Base-by-base conservation (phyloP, 2,329 filamentous ascomycete genomes). In the Aspergillus hortae region DNA sequence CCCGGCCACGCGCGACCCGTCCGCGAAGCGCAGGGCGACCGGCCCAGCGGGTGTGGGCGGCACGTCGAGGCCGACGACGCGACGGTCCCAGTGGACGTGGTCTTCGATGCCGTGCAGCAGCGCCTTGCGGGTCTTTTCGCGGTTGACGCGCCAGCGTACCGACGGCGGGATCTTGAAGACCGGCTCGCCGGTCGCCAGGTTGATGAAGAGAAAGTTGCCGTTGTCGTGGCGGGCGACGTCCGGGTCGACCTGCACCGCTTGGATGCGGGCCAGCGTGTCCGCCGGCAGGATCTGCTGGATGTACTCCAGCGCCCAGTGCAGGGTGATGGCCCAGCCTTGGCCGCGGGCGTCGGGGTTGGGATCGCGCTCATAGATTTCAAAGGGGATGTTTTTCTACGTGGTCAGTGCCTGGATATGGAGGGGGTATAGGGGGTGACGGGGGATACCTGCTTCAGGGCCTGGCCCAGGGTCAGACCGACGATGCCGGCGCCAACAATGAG, bases 281-380 rank as follows among this genome's bases (percentile, higher is more conserved):
- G 48, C 38, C 3, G 60, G 57, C 2, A 65, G 42, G 44, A 64
- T 59, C 15, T 61, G 35, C 3, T 49, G 51, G 45, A 65, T 52
- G 38, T 61, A 61, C n/a, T 60, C 48, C 6, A 64, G 46, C 0
- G 59, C 62, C 62, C 62, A 65, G 45, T 65, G 62, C 1, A 65
- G 46, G 2, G 61, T 63, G 23, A 65, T 61, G 11, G 62, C 61
- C 62, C 61, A 65, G 10, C 64, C 64, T 36, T 67, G 64, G 6
- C 55, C 58, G 6, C 65, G 60, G 5, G 55, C 51, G 40, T 57
- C 46, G 14, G 60, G 58, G 14, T 50, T 59, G n/a, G 54, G 52
- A 54, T 68, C 66, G 21, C 64, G 61, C 27, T 68, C 66, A 50
- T 59, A 67, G 14, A 68, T 63, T 33, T 60, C 50, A 33, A 66